These are phyloP conservation scores for Mitragyna speciosa DNA, from an alignment of 257 asterid genomes.

Conservation along the genomic window DNA sequence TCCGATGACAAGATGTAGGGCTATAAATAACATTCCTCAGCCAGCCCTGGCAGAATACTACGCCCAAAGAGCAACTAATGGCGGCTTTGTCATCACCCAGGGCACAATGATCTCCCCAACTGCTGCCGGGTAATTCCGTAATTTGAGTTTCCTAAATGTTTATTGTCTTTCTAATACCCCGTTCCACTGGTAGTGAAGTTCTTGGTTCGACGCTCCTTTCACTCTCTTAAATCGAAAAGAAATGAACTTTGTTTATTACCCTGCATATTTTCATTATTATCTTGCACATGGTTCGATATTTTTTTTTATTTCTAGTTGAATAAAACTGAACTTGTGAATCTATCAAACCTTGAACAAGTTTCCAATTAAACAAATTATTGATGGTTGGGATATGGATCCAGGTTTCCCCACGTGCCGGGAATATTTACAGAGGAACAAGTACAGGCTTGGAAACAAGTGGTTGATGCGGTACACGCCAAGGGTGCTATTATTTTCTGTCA, in stretches of 20 bases:
- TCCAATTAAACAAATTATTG: no score
- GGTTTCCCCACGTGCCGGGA: conserved; percentile 97
- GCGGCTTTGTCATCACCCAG: conserved; percentile 94
- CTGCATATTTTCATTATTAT: no score
- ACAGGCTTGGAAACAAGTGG: conserved; percentile 80
- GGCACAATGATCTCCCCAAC: conserved; percentile 87
- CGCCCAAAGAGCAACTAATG: conserved; percentile 74
- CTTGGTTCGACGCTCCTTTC: no score
- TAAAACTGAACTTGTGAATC: neutral
- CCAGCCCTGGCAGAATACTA: conserved; percentile 69
- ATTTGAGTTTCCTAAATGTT: neutral
- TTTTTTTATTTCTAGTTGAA: neutral
- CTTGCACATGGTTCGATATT: neutral
- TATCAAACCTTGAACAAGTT: neutral
- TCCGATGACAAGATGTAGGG: conserved; percentile 96
- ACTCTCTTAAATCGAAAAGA: no score
- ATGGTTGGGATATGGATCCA: conserved; percentile 22
- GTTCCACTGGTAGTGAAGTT: no score
- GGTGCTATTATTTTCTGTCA: conserved; percentile 89
- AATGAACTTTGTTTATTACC: no score
- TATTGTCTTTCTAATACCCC: neutral
- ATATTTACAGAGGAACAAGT: conserved; percentile 77
- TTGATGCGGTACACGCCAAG: conserved; percentile 72
- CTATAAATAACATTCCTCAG: conserved; percentile 59
- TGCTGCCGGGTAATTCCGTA: conserved; percentile 73